These are phyloP conservation scores for Aspergillus sp. DNA, from an alignment of 2,329 filamentous ascomycete genomes.

Conservation along the genomic window DNA sequence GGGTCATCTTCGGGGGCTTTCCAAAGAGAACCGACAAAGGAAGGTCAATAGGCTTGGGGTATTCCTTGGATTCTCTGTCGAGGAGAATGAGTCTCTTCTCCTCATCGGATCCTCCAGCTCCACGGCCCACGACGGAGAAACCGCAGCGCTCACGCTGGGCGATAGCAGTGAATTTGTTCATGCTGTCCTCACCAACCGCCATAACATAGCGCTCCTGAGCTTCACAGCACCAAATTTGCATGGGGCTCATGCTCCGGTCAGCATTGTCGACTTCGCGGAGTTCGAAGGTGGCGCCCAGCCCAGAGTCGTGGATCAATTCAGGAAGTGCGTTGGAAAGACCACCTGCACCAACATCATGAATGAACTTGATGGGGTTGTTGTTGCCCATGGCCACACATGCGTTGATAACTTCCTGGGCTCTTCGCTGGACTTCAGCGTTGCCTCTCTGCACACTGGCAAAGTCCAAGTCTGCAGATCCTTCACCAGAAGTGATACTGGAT, in stretches of 20 bases:
- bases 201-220: conserved; percentile 95
- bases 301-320: conserved; percentile 87
- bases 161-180: conserved; percentile 69
- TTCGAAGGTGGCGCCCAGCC: conserved; percentile 86
- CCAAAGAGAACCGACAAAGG: conserved; percentile 87
- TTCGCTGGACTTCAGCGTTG: conserved; percentile 91
- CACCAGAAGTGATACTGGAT: conserved; percentile 81
- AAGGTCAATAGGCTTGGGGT: conserved; percentile 77
- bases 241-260: conserved; percentile 85
- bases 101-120: conserved; percentile 60
- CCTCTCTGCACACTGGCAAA: conserved; percentile 96
- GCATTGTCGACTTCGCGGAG: conserved; percentile 89
- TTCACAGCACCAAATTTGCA: conserved; percentile 98
- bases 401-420: conserved; percentile 98
- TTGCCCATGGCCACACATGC: conserved; percentile 79
- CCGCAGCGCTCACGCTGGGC: conserved; percentile 79
- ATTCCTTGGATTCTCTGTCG: conserved; percentile 70
- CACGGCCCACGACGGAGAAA: conserved; percentile 84
- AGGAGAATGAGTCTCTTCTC: conserved; percentile 71
- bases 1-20: conserved; percentile 75
- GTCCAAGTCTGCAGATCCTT: conserved; percentile 86
- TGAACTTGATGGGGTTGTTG: conserved; percentile 88
- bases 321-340: conserved; percentile 80
- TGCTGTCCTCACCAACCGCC: conserved; percentile 72
- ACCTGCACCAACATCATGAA: conserved; percentile 95